phyloP scores from a whole-genome alignment of 257 asterid species.

The Rhazya stricta region DNA sequence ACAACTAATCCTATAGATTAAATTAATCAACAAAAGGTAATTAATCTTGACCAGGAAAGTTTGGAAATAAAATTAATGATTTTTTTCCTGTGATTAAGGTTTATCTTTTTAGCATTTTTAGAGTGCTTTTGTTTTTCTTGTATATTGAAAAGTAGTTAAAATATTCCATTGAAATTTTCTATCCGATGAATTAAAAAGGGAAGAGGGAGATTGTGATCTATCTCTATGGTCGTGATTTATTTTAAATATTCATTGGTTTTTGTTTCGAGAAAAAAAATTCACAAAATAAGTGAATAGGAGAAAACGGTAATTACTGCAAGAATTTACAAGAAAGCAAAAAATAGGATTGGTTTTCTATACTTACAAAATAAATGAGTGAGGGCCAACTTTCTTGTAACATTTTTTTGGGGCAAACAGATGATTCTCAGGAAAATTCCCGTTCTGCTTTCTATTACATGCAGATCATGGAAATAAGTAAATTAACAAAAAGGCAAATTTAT shows the following conservation, averaged over 20 bases:
- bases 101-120: neutral
- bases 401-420: constrained; percentile 19
- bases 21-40: neutral
- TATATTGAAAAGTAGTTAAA: neutral
- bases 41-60: too few species aligned
- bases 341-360: neutral
- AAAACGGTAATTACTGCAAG: constrained; percentile 15
- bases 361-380: constrained; percentile 15
- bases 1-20: constrained; percentile 6
- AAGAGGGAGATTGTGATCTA: neutral
- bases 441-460: constrained; percentile 46
- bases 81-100: too few species aligned
- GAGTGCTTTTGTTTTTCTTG: neutral
- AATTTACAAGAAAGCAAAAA: constrained; percentile 24
- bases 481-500: constrained; percentile 20
- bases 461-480: constrained; percentile 13
- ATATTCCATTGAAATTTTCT: neutral
- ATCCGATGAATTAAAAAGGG: neutral
- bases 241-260: constrained; percentile 1
- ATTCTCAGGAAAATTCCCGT: constrained; percentile 14
- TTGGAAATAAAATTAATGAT: too few species aligned
- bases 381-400: constrained; percentile 12
- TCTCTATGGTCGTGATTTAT: constrained; percentile 1
- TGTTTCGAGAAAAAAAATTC: constrained; percentile 1
- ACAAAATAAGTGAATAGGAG: constrained; percentile 4